Evolutionary conservation across 805 yeast species (phyloP).

Genomic region (Suhomyces faveliae): DNA sequence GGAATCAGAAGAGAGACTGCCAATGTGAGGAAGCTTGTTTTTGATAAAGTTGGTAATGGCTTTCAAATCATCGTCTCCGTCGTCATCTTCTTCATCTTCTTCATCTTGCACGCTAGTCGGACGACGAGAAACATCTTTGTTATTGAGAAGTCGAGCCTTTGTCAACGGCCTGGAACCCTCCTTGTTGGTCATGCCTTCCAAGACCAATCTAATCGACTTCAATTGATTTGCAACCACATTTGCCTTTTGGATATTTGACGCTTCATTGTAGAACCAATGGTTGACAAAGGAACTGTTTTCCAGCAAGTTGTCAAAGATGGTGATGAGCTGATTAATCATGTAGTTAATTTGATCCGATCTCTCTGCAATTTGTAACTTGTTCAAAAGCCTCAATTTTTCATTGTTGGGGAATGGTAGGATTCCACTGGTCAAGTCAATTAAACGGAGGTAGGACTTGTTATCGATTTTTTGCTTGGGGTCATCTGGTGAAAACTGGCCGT

Average conservation of each 20-base stretch:
- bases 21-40: constrained; percentile 34
- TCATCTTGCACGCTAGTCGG: constrained; percentile 13
- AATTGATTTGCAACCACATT: constrained; percentile 55
- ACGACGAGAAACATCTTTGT: constrained; percentile 25
- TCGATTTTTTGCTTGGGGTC: constrained; percentile 9
- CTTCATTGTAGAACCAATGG: constrained; percentile 49
- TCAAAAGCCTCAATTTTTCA: constrained; percentile 41
- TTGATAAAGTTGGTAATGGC: constrained; percentile 38
- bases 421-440: constrained; percentile 48
- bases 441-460: constrained; percentile 11
- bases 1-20: constrained; percentile 35
- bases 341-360: constrained; percentile 31
- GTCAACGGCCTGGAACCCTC: constrained; percentile 7
- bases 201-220: constrained; percentile 47
- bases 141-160: constrained; percentile 15
- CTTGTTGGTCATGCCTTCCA: constrained; percentile 45
- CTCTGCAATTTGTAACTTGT: constrained; percentile 27
- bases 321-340: constrained; percentile 34
- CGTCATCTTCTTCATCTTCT: constrained; percentile 34
- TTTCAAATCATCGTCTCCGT: constrained; percentile 44
- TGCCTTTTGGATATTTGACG: constrained; percentile 52
- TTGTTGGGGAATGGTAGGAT: constrained; percentile 49
- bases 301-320: constrained; percentile 36
- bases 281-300: constrained; percentile 34
- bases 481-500: constrained; percentile 20